These are phyloP conservation scores for Carex myosuroides DNA, from an alignment of 176 grass and related monocot genomes.

Conservation along the genomic window DNA sequence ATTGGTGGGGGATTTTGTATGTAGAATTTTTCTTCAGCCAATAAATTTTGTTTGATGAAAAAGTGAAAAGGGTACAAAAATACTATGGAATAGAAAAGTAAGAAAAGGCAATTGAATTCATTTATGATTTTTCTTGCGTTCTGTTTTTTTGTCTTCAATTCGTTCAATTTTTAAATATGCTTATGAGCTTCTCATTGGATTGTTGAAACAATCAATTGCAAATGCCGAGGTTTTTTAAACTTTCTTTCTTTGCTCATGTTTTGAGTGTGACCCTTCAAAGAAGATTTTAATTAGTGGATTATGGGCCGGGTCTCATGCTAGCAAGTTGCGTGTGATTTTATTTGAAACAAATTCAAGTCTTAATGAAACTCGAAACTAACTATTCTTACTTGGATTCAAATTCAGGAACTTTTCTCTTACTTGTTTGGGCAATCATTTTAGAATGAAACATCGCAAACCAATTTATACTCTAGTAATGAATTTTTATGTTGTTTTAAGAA, in stretches of 20 bases:
- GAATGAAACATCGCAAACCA: not conserved
- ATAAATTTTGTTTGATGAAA: conserved; percentile 7
- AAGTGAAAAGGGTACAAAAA: not conserved
- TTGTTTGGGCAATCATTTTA: no score
- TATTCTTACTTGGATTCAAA: not conserved
- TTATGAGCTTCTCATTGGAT: not conserved
- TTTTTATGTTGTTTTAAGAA: not conserved
- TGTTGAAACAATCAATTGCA: conserved; percentile 5
- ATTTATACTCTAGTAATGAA: not conserved
- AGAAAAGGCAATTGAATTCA: not conserved
- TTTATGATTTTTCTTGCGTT: not conserved
- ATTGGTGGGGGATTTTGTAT: not conserved
- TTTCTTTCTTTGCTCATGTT: conserved; percentile 27
- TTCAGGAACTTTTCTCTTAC: not conserved
- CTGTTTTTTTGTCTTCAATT: not conserved
- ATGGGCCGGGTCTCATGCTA: not conserved
- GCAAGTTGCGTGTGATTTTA: conserved; percentile 13
- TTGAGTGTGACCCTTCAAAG: conserved; percentile 19
- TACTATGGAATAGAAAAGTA: not conserved
- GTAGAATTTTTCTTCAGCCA: conserved; percentile 18
- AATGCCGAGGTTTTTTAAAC: not conserved
- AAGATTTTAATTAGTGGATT: conserved; percentile 7
- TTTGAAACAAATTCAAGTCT: not conserved
- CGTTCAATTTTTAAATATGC: not conserved
- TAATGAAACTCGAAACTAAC: not conserved